These are phyloP conservation scores for Thielaviopsis ethacetica DNA, from an alignment of 2,329 filamentous ascomycete genomes.

Conservation along the genomic window DNA sequence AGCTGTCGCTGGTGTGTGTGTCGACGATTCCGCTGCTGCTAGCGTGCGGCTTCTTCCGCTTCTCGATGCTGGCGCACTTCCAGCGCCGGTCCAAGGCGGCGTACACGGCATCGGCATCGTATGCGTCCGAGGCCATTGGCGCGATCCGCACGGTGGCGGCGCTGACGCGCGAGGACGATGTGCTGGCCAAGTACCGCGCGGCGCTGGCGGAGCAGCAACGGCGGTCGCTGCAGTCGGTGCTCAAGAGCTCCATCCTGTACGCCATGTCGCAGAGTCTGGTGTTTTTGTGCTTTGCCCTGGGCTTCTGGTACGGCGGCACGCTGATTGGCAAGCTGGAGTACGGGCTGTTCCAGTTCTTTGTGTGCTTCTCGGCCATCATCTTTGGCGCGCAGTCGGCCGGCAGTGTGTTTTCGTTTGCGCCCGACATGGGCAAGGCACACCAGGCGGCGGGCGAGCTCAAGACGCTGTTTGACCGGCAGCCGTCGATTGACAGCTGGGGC, in stretches of 20 bases:
- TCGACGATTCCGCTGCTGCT: conserved; percentile 63
- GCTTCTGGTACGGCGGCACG: conserved; percentile 82
- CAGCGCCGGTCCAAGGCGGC: conserved; percentile 63
- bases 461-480: conserved; percentile 66
- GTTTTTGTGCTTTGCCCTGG: conserved; percentile 71
- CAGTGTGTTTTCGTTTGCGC: conserved; percentile 74
- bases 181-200: conserved; percentile 52
- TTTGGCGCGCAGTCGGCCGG: conserved; percentile 88
- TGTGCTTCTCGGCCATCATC: conserved; percentile 75
- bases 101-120: conserved; percentile 67
- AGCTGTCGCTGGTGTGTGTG: conserved; percentile 69
- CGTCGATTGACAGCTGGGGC: conserved; percentile 70
- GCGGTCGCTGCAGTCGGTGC: conserved; percentile 52
- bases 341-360: conserved; percentile 72
- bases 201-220: conserved; percentile 51
- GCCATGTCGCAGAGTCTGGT: conserved; percentile 70
- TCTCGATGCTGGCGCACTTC: conserved; percentile 69
- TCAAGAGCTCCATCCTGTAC: conserved; percentile 65
- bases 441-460: conserved; percentile 69
- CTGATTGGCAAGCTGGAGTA: conserved; percentile 59
- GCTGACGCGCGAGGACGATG: conserved; percentile 71
- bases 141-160: conserved; percentile 88
- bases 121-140: conserved; percentile 83
- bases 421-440: conserved; percentile 87
- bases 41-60: conserved; percentile 71